These are phyloP conservation scores for Lizanozyma gosingica DNA, from an alignment of 1,139 yeast species.

Conservation along the genomic window DNA sequence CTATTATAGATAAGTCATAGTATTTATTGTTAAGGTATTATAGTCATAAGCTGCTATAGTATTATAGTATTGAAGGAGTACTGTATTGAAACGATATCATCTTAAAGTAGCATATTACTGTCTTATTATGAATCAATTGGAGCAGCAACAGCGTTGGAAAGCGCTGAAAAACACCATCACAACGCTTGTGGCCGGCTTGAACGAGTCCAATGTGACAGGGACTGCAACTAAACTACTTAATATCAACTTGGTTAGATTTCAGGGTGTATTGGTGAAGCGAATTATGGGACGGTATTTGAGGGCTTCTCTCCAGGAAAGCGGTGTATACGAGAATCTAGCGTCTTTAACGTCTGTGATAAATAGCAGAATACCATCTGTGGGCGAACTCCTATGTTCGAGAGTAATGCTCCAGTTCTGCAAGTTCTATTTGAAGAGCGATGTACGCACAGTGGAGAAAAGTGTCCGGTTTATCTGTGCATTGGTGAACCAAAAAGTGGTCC, in stretches of 20 bases:
- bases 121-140: neutral
- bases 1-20: too few relatives aligned
- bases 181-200: constrained; percentile 38
- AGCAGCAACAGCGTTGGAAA: constrained; percentile 33
- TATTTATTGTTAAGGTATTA: too few relatives aligned
- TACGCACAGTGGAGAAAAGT: constrained; percentile 33
- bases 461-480: constrained; percentile 46
- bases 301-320: constrained; percentile 11
- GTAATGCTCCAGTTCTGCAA: constrained; percentile 52
- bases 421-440: constrained; percentile 41
- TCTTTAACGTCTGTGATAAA: constrained; percentile 53
- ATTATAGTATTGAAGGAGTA: too few relatives aligned
- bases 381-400: constrained; percentile 47
- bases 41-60: too few relatives aligned
- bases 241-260: constrained; percentile 48
- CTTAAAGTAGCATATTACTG: too few relatives aligned
- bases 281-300: constrained; percentile 48
- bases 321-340: constrained; percentile 45
- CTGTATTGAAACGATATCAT: too few relatives aligned
- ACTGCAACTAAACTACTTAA: constrained; percentile 42
- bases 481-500: constrained; percentile 61
- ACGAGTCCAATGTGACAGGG: constrained; percentile 37
- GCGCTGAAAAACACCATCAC: constrained; percentile 38
- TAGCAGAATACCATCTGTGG: constrained; percentile 62
- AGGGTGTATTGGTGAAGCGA: constrained; percentile 49